Base-by-base conservation (phyloP, 768 basidiomycete species). In the Russula griseocarnosa region DNA sequence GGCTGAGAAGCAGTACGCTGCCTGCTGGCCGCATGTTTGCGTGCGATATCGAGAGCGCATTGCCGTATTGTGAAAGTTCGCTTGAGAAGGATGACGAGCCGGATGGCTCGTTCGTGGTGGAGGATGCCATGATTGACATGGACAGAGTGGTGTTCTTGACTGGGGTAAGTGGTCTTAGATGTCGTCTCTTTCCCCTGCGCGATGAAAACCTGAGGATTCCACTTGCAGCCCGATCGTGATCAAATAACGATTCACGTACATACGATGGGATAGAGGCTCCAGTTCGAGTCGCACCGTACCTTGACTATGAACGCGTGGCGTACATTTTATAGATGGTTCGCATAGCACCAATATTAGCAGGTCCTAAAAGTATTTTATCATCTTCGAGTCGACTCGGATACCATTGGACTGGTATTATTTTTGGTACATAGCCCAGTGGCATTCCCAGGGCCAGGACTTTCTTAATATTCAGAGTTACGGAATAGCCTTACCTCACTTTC, bases 51-150 rank as follows among this genome's bases (percentile, higher is more conserved):
- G 47, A 56, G 47, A 57, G 55, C n/a, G 36, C 49, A 10, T 16
- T 62, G 30, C 47, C 49, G 8, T 62, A 57, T 20, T 10, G 28
- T 32, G 61, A 62, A 24, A 49, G 11, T 8, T 52, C 28, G 8
- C 36, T 62, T 5, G 28, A 14, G 38, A 42, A 24, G n/a, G 5
- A 52, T 26, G 22, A 52, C 18, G 22, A 26, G 18, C 13, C n/a
- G 13, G 24, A 52, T 8, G 24, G 28, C 24, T 20, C 22, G 13
- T 22, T 51, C 7, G 24, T 46, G 55, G 24, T 44, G 40, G n/a
- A 32, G 3, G 44, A 47, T 18, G 51, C 52, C 36, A n/a, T 64
- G 53, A 34, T 63, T 22, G 62, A 63, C 36, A 20, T 28, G 22
- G 62, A 53, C 26, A 57, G 42, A 26, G 22, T 55, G 4, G 10